Conservation (phyloP, 352 stramenopile species). For the Plasmopara viticola region DNA sequence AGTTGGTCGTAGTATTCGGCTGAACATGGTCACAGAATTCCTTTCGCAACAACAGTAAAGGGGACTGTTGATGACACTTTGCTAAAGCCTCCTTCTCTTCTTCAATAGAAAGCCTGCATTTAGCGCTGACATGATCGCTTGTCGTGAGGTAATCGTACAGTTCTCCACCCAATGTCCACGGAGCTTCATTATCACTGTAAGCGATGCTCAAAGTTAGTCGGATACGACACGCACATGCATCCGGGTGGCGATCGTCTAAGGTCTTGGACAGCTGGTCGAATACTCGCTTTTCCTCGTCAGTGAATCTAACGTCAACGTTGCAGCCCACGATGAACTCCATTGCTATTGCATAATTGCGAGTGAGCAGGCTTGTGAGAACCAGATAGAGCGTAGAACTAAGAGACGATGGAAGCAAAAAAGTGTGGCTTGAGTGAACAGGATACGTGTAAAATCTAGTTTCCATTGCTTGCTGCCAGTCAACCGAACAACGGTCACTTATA, state of each 20-base stretch:
- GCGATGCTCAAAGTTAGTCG: constrained; percentile 76
- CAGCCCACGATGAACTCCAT: constrained; percentile 95
- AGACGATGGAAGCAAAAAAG: constrained; percentile 93
- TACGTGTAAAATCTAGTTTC: constrained; percentile 96
- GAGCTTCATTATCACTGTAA: constrained; percentile 90
- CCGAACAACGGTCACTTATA: constrained; percentile 67
- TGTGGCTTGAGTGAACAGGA: constrained; percentile 94
- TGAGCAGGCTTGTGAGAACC: constrained; percentile 95
- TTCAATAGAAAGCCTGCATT: constrained; percentile 89
- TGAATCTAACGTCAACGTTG: constrained; percentile 95
- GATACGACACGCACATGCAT: constrained; percentile 94
- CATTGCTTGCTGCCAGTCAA: constrained; percentile 85
- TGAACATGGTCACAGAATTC: constrained; percentile 52
- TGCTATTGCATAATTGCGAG: constrained; percentile 90
- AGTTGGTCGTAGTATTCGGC: constrained; percentile 14
- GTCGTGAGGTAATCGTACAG: constrained; percentile 88
- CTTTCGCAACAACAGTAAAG: constrained; percentile 64
- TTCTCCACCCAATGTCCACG: constrained; percentile 75
- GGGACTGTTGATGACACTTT: constrained; percentile 58
- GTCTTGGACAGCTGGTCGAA: constrained; percentile 95
- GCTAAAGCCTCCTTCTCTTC: constrained; percentile 92
- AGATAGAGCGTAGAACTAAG: constrained; percentile 97
- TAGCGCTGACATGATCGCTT: constrained; percentile 87
- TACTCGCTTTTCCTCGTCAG: constrained; percentile 94
- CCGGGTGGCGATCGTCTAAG: constrained; percentile 91